A percentile compares a stretch with the other conserved stretches of the same genome.
Conservation (phyloP, 495 filamentous ascomycete genomes). For the Bacidia rubella region DNA sequence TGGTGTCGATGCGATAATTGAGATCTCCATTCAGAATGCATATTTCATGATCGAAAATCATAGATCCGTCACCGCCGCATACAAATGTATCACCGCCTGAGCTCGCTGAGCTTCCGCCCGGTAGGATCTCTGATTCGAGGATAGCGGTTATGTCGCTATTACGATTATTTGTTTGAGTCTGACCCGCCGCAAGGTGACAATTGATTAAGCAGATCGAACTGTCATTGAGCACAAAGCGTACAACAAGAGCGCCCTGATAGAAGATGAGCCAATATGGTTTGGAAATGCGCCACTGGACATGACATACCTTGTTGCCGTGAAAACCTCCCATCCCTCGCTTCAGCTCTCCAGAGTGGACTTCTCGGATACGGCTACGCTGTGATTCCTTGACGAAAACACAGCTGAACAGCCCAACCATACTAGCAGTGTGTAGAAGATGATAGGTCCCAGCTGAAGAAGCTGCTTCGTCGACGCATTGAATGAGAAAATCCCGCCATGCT, state of each 20-base stretch:
- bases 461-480: conserved; percentile 62
- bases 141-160: conserved; percentile 91
- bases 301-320: conserved; percentile 76
- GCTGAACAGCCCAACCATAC: conserved; percentile 85
- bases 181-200: conserved; percentile 91
- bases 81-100: conserved; percentile 62
- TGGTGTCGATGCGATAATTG: conserved; percentile 97
- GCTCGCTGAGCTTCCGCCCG: conserved; percentile 45
- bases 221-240: conserved; percentile 84
- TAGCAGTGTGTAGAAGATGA: conserved; percentile 72
- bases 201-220: conserved; percentile 92
- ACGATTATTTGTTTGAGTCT: conserved; percentile 73
- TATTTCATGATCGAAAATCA: conserved; percentile 95
- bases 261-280: no score
- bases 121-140: conserved; percentile 62
- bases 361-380: conserved; percentile 58
- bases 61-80: conserved; percentile 82
- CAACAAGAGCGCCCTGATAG: conserved; percentile 63
- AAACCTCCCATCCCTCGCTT: conserved; percentile 90
- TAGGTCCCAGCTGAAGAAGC: conserved; percentile 73
- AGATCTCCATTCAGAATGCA: conserved; percentile 93
- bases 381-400: conserved; percentile 84
- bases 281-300: background rate
- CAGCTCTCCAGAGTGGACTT: conserved; percentile 65
- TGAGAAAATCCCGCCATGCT: conserved; percentile 84